Percentiles rank a stretch among this genome's conserved stretches.
phyloP scores from a whole-genome alignment of 768 basidiomycete genomes.

The Boletus tomentosulus region DNA sequence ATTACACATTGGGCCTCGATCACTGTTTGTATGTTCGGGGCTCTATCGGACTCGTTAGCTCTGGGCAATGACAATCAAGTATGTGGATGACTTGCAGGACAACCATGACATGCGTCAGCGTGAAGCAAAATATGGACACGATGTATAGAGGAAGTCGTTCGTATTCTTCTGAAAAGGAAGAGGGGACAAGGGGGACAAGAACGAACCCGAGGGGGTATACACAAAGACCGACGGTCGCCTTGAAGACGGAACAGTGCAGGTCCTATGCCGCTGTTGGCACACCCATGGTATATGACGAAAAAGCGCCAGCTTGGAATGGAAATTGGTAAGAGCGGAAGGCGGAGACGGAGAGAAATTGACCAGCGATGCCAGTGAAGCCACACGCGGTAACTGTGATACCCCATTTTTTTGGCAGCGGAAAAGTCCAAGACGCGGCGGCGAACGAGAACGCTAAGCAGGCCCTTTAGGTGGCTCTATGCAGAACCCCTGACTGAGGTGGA shows the following conservation, averaged over 20 bases:
- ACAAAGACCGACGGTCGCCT: constrained; percentile 46
- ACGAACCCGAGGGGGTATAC: constrained; percentile 60
- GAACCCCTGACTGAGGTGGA: no score
- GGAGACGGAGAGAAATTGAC: constrained; percentile 16
- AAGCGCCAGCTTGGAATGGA: constrained; percentile 40
- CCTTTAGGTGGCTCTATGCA: no score
- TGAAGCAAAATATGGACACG: no score
- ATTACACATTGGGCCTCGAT: constrained; percentile 53
- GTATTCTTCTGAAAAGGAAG: constrained; percentile 72
- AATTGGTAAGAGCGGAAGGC: background rate
- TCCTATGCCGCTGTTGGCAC: constrained; percentile 49
- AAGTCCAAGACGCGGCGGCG: no score
- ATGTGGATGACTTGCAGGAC: constrained; percentile 17
- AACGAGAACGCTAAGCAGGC: no score
- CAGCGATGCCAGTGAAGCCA: constrained; percentile 32
- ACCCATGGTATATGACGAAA: constrained; percentile 53
- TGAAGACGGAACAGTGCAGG: constrained; percentile 41
- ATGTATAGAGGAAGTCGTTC: no score
- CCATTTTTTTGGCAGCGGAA: constrained; percentile 39
- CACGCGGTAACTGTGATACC: no score
- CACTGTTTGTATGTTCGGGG: constrained; percentile 55
- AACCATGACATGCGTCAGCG: no score
- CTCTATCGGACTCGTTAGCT: constrained; percentile 24
- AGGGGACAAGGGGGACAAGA: constrained; percentile 60
- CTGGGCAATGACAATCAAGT: background rate